Base-by-base conservation (phyloP, 805 yeast species). In the Lachancea lanzarotensis region DNA sequence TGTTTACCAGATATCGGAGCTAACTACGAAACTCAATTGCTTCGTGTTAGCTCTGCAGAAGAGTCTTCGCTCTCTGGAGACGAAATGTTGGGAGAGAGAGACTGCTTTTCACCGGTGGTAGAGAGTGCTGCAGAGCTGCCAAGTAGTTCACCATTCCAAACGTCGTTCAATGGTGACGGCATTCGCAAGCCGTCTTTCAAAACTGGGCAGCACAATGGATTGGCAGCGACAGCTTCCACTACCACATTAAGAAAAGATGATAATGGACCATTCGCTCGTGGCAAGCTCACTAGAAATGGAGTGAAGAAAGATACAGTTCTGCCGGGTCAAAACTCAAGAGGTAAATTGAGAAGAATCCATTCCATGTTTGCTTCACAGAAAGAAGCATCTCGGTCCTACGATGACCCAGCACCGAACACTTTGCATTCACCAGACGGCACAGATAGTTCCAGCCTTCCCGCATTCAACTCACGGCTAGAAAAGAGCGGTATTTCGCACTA, bases 311-410 rank as follows among this genome's bases (percentile, higher is more conserved):
- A 63, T 40, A 51, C 61, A 22, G 71, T 71, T 17, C 18, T 12
- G 1, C 66, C 73, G 2, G 73, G 72, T n/a, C 48, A 49, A 42
- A 53, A 63, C 42, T 27, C 60, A 1, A 58, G 61, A 47, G 50
- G 64, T 25, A 73, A 71, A 59, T 72, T 74, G 46, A 67, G 87
- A 42, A 71, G 88, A 42, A 79, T 82, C 16, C 85, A 80, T 54
- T 79, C 85, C 39, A 78, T 82, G 85, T 81, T 75, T 61, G 81
- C 80, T 50, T 68, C 72, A n/a, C 70, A 74, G n/a, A 67, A 66
- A 47, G 79, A 75, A 46, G 60, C 74, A 38, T 57, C 71, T 10
- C 63, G 56, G 31, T 65, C 67, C 18, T 69, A 69, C n/a, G 38
- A 33, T 10, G 31, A 15, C 16, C n/a, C 38, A 10, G 29, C 11